Conservation (phyloP, 2,329 filamentous ascomycete species). For the Paracoccidioides lutzii region DNA sequence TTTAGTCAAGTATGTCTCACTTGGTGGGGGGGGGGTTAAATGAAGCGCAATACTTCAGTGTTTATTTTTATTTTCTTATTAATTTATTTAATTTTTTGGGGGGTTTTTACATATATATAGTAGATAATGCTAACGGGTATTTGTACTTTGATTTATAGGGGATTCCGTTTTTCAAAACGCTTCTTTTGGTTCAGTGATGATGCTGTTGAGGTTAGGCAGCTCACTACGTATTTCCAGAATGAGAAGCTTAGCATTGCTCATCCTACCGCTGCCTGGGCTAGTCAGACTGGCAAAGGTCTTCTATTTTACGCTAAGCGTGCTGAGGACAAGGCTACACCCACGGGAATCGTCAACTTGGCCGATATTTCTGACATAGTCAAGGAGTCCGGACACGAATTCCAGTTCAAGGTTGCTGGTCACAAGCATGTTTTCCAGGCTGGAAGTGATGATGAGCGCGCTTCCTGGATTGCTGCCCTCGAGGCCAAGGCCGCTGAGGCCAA, state of each 20-base stretch:
- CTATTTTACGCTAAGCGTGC: constrained; percentile 79
- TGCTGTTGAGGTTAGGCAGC: constrained; percentile 58
- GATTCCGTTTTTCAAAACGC: constrained; percentile 81
- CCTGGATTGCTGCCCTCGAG: constrained; percentile 80
- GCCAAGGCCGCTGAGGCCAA: constrained; percentile 74
- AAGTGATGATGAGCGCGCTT: constrained; percentile 65
- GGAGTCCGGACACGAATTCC: constrained; percentile 69
- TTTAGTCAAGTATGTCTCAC: constrained; percentile 65
- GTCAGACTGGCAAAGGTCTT: constrained; percentile 87
- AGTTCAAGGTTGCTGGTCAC: constrained; percentile 70
- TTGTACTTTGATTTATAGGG: constrained; percentile 39
- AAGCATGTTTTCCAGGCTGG: constrained; percentile 89
- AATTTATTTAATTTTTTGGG: too few species aligned
- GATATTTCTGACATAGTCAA: constrained; percentile 60
- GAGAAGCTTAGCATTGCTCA: constrained; percentile 76
- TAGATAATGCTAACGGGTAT: background rate
- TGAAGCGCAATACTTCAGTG: too few species aligned
- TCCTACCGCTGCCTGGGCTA: constrained; percentile 75
- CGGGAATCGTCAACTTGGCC: constrained; percentile 71
- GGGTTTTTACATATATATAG: background rate
- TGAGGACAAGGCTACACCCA: constrained; percentile 66
- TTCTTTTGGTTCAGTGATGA: constrained; percentile 79
- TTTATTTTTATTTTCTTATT: background rate
- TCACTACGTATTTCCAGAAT: constrained; percentile 66
- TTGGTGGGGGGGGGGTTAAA: too few species aligned